Evolutionary conservation across 2,329 filamentous ascomycete genomes (phyloP).

Genomic region (Exophiala viscosa): DNA sequence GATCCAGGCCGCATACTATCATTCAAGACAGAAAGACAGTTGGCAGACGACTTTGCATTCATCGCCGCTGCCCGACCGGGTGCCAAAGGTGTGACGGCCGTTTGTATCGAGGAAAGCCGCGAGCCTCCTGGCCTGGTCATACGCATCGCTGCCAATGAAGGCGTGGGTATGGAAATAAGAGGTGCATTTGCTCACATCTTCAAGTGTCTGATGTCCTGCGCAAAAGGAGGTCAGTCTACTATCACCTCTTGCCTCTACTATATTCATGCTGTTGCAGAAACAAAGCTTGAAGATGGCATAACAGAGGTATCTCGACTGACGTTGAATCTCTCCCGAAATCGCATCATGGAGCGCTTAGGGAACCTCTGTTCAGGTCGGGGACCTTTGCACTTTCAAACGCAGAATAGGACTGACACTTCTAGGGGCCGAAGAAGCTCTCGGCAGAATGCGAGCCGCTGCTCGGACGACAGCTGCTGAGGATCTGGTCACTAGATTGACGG

Average conservation of each 20-base stretch:
- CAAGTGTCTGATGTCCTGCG: conserved; percentile 9
- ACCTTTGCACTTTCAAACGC: not conserved
- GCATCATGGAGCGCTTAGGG: conserved; percentile 8
- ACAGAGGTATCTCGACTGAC: conserved; percentile 1
- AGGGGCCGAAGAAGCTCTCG: not conserved
- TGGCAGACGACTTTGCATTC: conserved; percentile 33
- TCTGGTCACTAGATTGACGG: not conserved
- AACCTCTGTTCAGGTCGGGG: not conserved
- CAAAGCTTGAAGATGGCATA: conserved; percentile 2
- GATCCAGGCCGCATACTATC: not conserved
- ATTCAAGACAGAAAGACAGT: conserved; percentile 26
- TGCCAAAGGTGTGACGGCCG: conserved; percentile 30
- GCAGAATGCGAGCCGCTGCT: conserved; percentile 2
- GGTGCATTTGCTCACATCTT: conserved; percentile 1
- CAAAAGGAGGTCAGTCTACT: conserved; percentile 1
- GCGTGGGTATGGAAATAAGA: conserved; percentile 1
- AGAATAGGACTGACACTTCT: not conserved
- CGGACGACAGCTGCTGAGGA: not conserved
- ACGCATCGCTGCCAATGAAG: conserved; percentile 17
- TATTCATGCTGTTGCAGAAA: conserved; percentile 2
- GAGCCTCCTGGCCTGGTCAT: conserved; percentile 2
- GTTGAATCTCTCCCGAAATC: conserved; percentile 3
- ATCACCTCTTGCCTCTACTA: not conserved
- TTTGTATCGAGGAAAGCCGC: conserved; percentile 31
- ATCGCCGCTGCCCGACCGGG: conserved; percentile 31